Percentiles rank a stretch among this genome's conserved stretches.
phyloP scores from a whole-genome alignment of 345 rosid species.

The Boechera stricta region DNA sequence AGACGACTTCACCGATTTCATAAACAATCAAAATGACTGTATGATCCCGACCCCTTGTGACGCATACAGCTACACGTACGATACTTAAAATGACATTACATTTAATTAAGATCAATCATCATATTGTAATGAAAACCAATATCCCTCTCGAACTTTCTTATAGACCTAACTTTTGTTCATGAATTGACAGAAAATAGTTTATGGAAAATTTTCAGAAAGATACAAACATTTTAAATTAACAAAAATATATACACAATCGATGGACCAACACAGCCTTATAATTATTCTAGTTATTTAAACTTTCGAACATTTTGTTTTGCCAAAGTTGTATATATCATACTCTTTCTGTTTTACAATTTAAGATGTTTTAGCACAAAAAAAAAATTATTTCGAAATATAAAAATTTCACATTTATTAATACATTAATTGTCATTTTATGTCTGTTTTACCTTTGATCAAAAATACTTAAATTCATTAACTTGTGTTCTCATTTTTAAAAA shows the following conservation, averaged over 20 bases:
- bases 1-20: constrained; percentile 12
- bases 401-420: too few species aligned
- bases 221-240: background rate
- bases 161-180: constrained; percentile 15
- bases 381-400: too few species aligned
- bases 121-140: constrained; percentile 17
- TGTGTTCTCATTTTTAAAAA: too few species aligned
- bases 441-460: too few species aligned
- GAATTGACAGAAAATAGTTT: constrained; percentile 18
- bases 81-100: constrained; percentile 12
- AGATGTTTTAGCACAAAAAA: too few species aligned
- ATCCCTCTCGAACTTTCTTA: constrained; percentile 12
- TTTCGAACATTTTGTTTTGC: background rate
- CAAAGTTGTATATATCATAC: too few species aligned
- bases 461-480: too few species aligned
- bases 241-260: background rate
- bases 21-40: background rate
- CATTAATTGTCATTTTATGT: too few species aligned
- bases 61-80: constrained; percentile 17
- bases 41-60: constrained; percentile 21
- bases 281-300: background rate
- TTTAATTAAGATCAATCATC: constrained; percentile 4
- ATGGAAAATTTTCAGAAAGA: background rate
- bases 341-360: too few species aligned
- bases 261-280: background rate